Base-by-base conservation (phyloP, 2,329 filamentous ascomycete species). In the Pyricularia grisea region DNA sequence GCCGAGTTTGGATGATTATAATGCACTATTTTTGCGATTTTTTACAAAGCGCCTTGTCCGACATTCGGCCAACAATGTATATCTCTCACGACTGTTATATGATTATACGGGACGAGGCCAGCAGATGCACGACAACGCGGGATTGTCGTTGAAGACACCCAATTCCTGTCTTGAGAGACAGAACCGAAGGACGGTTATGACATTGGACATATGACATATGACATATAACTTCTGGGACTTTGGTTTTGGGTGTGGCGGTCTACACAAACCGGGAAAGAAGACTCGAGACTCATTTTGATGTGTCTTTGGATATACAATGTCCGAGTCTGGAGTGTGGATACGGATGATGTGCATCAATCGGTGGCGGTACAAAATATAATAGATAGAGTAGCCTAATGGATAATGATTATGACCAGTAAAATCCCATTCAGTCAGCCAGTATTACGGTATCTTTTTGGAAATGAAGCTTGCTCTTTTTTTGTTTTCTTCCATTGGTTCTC, bases 401-500 rank as follows among this genome's bases (percentile, higher is more conserved):
- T 33, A 42, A 66, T 66, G 64, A 42, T 33, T 27, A 63, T 61
- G 58, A 61, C 25, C 60, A 63, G 10, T 14, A 63, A 27, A 11
- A 30, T 14, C 14, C 2, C 25, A 14, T 11, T 63, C 60, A 30
- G 27, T 30, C 25, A 14, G 27, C 5, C 17, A 6, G 4, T 17
- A 17, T 27, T 14, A 28, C 31, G 7, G 9, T 10, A 12, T 30
- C 3, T 63, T 11, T 5, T 14, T 28, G 4, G 58, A 27, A 60
- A 20, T 60, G 33, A 23, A 42, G 25, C 60, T 17, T 30, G 1
- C 28, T 58, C 66, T 75, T 30, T 92, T 67, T 92, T 92, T 79
- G 92, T 90, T 88, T 89, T 91, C 83, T 74, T 84, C 75, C 2
- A 3, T 12, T 6, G 12, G 33, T 36, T 2, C 14, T 12, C 33